Base-by-base conservation (phyloP, 257 asterid species). In the Solanum dulcamara region DNA sequence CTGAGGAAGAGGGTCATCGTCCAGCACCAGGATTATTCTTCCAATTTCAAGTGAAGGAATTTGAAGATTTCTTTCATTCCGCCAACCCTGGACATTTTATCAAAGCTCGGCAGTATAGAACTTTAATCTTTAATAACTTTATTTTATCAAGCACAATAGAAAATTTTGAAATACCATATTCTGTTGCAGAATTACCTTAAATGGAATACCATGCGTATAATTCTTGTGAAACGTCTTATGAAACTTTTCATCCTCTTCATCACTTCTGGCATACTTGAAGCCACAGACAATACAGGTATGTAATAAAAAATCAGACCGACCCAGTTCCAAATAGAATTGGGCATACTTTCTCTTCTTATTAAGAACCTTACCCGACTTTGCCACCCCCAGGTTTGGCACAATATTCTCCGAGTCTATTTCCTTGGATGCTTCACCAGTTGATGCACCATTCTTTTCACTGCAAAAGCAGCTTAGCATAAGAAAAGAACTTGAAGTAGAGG, bases 191-290 rank as follows among this genome's bases (percentile, higher is more conserved):
- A 75, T 75, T 85, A 96, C 97, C 97, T 91, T 93, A 57, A 92
- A 93, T 70, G 91, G 96, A 75, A 96, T 88, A 38, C 97, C 98
- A 60, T 64, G 92, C 10, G 93, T 93, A 92, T 91, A 93, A 87
- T 90, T 93, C 91, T 88, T 92, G 92, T 96, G 98, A 91, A 92
- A 85, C 30, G 91, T 77, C 87, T 87, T 91, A 92, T 96, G 98
- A 88, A 93, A 88, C 86, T 89, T 90, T 85, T 92, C 98, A 84
- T 96, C 97, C 30, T 18, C 91, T 89, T 92, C 91, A 66, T 89
- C 93, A 13, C 99, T 97, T 32, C 92, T 85, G 86, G 96, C 89
- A 87, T 91, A 96, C 90, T 87, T 89, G 84, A 94, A 96, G 71
- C 93, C 90, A 86, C 98, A 96, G 6, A 86, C 81, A 50, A 81